Base-by-base conservation (phyloP, 108 stramenopile species). In the Nannochloropsis gaditana region DNA sequence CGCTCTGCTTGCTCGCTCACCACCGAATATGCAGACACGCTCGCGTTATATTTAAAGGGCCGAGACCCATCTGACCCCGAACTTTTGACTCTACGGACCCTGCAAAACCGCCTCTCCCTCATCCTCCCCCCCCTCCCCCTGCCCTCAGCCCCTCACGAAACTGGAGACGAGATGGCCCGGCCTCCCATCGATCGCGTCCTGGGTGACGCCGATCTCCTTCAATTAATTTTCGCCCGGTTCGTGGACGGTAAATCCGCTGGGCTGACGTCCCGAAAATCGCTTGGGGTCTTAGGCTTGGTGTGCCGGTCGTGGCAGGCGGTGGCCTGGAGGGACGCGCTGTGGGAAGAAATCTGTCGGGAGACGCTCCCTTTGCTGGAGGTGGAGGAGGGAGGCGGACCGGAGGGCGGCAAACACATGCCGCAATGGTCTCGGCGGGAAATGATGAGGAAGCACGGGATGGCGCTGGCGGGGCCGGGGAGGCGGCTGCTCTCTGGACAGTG, bases 1-100 rank as follows among this genome's bases (percentile, higher is more conserved):
- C 59, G 59, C 59, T 73, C 59, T n/a, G 59, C 59, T n/a, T 73
- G 19, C 19, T 73, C 59, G 19, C 59, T 73, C 59, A 73, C 59
- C 59, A 73, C 15, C 3, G 59, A 5, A 2, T 73, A 6, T n/a
- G n/a, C 59, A 15, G 59, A 73, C n/a, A n/a, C 59, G 4, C 59
- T 73, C 2, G 15, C 6, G 19, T n/a, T 73, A 15, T 73, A 73
- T 6, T n/a, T 73, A n/a, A 6, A 73, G n/a, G 59, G n/a, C 59
- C 59, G 59, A n/a, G 59, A 73, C 15, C 19, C 59, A 15, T 73
- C 59, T n/a, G 59, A 73, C 59, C 59, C 59, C 59, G 59, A 73
- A 73, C 15, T 73, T n/a, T 6, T 73, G 59, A 73, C 59, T 2
- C 59, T 73, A 15, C 59, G 59, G 19, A n/a, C 1, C 59, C 59